A percentile compares a stretch with the other conserved stretches of the same genome.
Evolutionary conservation across 2,329 filamentous ascomycete genomes (phyloP).

Genomic region (Myriosclerotinia duriaeana): DNA sequence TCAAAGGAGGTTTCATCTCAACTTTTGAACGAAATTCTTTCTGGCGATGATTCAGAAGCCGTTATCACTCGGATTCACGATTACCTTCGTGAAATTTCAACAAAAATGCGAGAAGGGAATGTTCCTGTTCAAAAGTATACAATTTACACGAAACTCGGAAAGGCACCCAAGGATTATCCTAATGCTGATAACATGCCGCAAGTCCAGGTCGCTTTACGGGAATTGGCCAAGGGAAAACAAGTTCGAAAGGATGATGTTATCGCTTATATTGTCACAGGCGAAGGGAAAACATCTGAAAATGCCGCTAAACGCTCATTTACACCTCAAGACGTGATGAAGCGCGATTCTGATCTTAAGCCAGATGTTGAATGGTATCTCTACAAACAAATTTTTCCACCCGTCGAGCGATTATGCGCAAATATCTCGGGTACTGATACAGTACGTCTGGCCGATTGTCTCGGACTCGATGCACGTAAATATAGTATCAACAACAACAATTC

Average conservation of each 20-base stretch:
- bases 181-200: conserved; percentile 95
- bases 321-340: conserved; percentile 78
- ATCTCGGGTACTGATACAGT: conserved; percentile 90
- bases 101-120: conserved; percentile 78
- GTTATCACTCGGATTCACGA: conserved; percentile 90
- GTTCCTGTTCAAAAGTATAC: conserved; percentile 86
- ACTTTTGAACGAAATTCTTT: conserved; percentile 90
- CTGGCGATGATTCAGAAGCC: conserved; percentile 85
- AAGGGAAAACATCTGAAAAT: conserved; percentile 62
- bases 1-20: conserved; percentile 92
- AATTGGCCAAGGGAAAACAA: conserved; percentile 80
- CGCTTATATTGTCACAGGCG: conserved; percentile 86
- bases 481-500: conserved; percentile 61
- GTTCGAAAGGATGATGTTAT: conserved; percentile 95
- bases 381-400: conserved; percentile 97
- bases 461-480: conserved; percentile 87
- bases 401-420: conserved; percentile 95
- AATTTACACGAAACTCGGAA: conserved; percentile 96
- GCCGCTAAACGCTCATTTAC: conserved; percentile 88
- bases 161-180: conserved; percentile 88
- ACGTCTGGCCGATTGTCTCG: conserved; percentile 87
- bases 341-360: conserved; percentile 71
- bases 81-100: conserved; percentile 79
- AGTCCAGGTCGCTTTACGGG: conserved; percentile 89
- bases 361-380: conserved; percentile 98